Evolutionary conservation across 371 early-diverging fungal species (phyloP).

Genomic region (Globomyces sp.): DNA sequence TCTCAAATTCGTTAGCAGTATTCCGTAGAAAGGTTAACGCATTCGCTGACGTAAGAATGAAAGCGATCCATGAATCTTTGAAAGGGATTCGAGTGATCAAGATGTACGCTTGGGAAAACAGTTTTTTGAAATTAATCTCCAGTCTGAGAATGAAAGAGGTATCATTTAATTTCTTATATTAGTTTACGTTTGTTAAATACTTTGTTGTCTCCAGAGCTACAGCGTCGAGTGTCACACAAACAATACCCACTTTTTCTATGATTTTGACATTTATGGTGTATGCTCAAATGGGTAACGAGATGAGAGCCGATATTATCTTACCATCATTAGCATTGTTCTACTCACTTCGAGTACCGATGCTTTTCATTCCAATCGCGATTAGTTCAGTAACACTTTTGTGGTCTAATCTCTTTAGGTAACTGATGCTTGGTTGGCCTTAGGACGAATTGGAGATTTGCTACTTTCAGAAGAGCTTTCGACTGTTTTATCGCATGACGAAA

Average conservation of each 20-base stretch:
- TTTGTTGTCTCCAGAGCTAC: constrained; percentile 17
- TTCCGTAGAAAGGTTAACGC: constrained; percentile 14
- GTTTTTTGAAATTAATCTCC: constrained; percentile 21
- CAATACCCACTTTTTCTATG: constrained; percentile 27
- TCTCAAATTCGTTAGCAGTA: constrained; percentile 6
- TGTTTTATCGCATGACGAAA: constrained; percentile 11
- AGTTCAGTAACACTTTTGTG: too few relatives aligned
- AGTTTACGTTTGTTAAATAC: not conserved
- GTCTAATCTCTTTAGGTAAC: too few relatives aligned
- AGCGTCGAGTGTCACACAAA: constrained; percentile 23
- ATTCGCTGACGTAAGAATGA: constrained; percentile 34
- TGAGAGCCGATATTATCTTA: constrained; percentile 18
- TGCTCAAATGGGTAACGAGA: not conserved
- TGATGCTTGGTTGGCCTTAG: constrained; percentile 24
- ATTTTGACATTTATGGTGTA: constrained; percentile 22
- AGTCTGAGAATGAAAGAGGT: constrained; percentile 21
- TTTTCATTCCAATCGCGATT: constrained; percentile 21
- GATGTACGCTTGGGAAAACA: constrained; percentile 32
- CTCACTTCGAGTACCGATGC: constrained; percentile 21
- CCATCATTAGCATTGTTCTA: constrained; percentile 25
- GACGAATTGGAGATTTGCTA: constrained; percentile 20
- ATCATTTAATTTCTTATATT: too few relatives aligned
- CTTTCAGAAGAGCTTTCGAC: constrained; percentile 20
- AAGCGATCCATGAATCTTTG: constrained; percentile 29
- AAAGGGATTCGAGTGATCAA: constrained; percentile 44